Base-by-base conservation (phyloP, 495 filamentous ascomycete genomes). In the Daldinia childiae region DNA sequence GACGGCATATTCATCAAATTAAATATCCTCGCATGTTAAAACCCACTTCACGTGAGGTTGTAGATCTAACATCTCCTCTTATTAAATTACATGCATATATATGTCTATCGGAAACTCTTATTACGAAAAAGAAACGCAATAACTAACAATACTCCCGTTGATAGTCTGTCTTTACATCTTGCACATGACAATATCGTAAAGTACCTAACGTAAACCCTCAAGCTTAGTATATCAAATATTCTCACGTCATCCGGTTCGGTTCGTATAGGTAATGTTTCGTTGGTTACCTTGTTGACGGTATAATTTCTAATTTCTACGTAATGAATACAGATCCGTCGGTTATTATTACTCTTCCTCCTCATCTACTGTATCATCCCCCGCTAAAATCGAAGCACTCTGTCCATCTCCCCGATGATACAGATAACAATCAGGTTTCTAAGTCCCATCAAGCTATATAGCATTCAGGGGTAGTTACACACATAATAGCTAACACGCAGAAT, bases 181-280 rank as follows among this genome's bases (percentile, higher is more conserved):
- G 12, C 34, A 36, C 50, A 12, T 54, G 51, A 30, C 21, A 54
- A 54, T n/a, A 29, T 29, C 29, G 27, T 54, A 0, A 17, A 30
- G 6, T n/a, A 29, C 4, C 3, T 29, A 14, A 24, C 4, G 11
- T 29, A 14, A 24, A 24, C 6, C 12, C 19, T 52, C 50, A 52
- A n/a, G 21, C 26, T 17, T 57, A 17, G 17, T n/a, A 19, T 0
- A 29, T 56, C 30, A 17, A 30, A 12, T 36, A 17, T 24, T 36
- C 54, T 57, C 54, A 57, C 54, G 54, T 57, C 54, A 57, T 57
- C n/a, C n/a, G 6, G 17, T 21, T 32, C n/a, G 14, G 9, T 21
- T 32, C 30, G 32, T 19, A 45, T 19, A 2, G 41, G 17, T 17
- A 9, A 21, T 45, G 6, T 45, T 12, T 45, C n/a, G n/a, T 45